phyloP scores from a whole-genome alignment of 2,329 filamentous ascomycete genomes.

The Phialocephala subalpina region DNA sequence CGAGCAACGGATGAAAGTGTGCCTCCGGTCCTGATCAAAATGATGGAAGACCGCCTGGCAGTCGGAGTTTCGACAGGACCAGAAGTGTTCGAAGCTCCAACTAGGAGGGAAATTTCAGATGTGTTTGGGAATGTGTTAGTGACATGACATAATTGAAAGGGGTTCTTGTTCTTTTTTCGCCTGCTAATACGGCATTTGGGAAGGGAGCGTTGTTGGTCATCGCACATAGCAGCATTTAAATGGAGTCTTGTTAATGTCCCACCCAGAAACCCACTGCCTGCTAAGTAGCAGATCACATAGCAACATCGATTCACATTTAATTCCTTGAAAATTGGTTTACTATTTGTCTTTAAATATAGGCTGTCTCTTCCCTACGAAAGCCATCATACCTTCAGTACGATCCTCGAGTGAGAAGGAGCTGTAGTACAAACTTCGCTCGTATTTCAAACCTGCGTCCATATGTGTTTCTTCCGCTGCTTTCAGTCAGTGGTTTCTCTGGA shows the following conservation, averaged over 20 bases:
- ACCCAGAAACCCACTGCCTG: background rate
- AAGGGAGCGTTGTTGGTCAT: slow-evolving; percentile 7
- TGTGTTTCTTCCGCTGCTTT: slow-evolving; percentile 51
- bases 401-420: slow-evolving; percentile 50
- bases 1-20: slow-evolving; percentile 93
- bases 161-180: background rate
- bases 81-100: slow-evolving; percentile 36
- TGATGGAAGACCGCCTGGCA: slow-evolving; percentile 86
- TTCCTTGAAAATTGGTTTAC: background rate
- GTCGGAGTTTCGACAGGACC: slow-evolving; percentile 49
- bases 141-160: slow-evolving; percentile 23
- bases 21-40: slow-evolving; percentile 78
- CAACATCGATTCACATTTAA: background rate
- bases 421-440: slow-evolving; percentile 48
- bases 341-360: slow-evolving; percentile 57
- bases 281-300: background rate
- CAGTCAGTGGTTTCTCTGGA: background rate
- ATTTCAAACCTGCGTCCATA: slow-evolving; percentile 50
- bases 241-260: slow-evolving; percentile 7
- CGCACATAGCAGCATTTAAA: slow-evolving; percentile 12
- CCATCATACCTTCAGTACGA: slow-evolving; percentile 65
- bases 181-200: background rate
- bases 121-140: slow-evolving; percentile 44
- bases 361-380: slow-evolving; percentile 67
- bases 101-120: slow-evolving; percentile 42